phyloP scores from a whole-genome alignment of 345 rosid genomes.

The Lagerstroemia speciosa region DNA sequence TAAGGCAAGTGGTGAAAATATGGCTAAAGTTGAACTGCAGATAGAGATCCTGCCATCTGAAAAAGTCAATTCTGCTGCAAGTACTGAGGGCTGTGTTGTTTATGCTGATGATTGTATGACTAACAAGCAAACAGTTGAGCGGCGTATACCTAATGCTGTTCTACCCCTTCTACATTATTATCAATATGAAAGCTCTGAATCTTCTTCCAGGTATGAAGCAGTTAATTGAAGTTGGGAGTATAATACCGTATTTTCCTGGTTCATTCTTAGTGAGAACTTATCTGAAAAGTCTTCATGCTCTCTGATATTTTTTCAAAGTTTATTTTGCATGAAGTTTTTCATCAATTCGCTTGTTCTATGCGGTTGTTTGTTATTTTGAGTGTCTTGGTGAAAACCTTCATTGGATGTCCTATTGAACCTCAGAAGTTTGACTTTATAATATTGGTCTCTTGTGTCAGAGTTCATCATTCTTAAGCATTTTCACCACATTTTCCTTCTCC shows the following conservation, averaged over 20 bases:
- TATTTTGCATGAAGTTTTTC: neutral
- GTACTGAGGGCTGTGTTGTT: conserved; percentile 24
- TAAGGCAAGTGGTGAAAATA: conserved; percentile 19
- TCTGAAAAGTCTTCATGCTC: neutral
- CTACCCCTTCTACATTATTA: conserved; percentile 50
- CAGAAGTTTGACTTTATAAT: neutral
- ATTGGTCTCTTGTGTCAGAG: neutral
- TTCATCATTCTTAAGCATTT: neutral
- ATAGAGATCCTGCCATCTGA: conserved; percentile 23
- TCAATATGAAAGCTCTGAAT: conserved; percentile 73
- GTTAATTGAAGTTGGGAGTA: neutral
- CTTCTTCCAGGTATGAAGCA: conserved; percentile 58
- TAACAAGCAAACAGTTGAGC: conserved; percentile 44
- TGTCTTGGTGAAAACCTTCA: neutral
- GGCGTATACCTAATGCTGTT: conserved; percentile 44
- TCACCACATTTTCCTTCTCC: neutral
- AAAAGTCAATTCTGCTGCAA: conserved; percentile 25
- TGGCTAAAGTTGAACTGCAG: conserved; percentile 22
- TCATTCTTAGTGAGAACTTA: neutral
- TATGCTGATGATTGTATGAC: conserved; percentile 31
- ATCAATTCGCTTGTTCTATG: neutral
- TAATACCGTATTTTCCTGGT: neutral
- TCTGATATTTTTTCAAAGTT: neutral
- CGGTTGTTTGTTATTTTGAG: neutral
- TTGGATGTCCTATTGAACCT: neutral